Evolutionary conservation across 257 asterid species (phyloP), one percentile per base, ranked within the genome.

Genomic region (Fraxinus excelsior): DNA sequence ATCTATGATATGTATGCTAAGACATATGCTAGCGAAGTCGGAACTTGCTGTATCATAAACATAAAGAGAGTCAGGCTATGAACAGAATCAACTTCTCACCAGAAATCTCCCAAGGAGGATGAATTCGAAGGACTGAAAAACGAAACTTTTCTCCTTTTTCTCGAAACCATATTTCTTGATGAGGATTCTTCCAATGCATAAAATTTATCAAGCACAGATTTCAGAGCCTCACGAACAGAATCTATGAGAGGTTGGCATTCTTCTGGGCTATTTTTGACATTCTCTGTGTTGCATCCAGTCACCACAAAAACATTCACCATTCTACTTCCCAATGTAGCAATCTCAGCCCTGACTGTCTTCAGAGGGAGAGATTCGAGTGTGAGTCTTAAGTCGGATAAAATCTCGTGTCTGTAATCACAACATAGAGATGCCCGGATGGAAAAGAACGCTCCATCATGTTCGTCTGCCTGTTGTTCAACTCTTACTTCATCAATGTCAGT

Each of bases 151-250:
- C 93, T 87, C 40, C 96, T 88, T 79, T 93, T 93, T 76, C 87
- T 83, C 5, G 92, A 78, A 53, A 83, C 77, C 1, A 90, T 77
- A 81, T 86, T 88, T 38, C 91, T 83, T 6, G 93, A 84, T 28
- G 88, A 73, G 79, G 87, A 88, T 84, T 93, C 98, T 60, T 93
- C 93, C 1, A 94, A 91, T 12, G 96, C 93, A 71, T 93, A 91
- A 78, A 88, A 93, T 62, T 91, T 91, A 70, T 93, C 97, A 19
- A 93, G 92, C 35, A 93, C 94, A 2, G 96, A 87, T 65, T 80
- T 86, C 32, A 93, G 72, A 46, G 94, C 91, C 68, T 82, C 83
- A 23, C 83, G 88, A 75, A 91, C 88, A 3, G 91, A 80, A 35
- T 83, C 78, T 31, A 80, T 83, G 65, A 91, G 85, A 56, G 82